Evolutionary conservation across 148 eudicot species (phyloP).

Genomic region (Rhododendron molle): DNA sequence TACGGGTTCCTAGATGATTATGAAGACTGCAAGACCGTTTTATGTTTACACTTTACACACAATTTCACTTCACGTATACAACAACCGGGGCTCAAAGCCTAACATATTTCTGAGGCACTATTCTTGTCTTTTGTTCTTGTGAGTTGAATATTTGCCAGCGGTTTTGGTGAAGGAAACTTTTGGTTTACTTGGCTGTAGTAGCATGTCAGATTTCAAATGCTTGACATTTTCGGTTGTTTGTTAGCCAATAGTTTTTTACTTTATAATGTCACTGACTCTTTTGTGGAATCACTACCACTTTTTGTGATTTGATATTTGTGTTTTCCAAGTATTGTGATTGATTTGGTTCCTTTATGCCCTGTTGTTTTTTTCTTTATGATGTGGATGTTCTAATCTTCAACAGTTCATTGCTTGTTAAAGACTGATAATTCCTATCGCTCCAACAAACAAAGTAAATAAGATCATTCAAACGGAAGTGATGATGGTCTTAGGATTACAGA

Average conservation of each 20-base stretch:
- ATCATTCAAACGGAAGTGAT: not conserved
- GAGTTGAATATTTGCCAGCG: not conserved
- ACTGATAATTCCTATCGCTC: not conserved
- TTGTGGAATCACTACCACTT: not conserved
- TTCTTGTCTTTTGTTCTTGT: not conserved
- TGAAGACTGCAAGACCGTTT: not conserved
- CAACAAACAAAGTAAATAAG: not conserved
- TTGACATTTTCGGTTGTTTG: not conserved
- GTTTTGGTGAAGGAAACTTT: not conserved
- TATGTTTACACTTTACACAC: not conserved
- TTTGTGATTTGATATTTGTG: not conserved
- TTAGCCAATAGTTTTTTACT: no score
- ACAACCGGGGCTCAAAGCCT: not conserved
- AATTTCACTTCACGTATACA: not conserved
- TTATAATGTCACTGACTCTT: not conserved
- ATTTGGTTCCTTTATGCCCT: not conserved
- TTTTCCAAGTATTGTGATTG: not conserved
- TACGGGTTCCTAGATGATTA: not conserved
- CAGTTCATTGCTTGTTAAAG: not conserved
- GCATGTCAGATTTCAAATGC: not conserved
- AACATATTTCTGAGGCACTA: not conserved
- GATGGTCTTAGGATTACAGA: not conserved
- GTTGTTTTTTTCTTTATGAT: not conserved
- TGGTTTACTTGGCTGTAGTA: not conserved
- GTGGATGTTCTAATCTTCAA: not conserved